Conservation (phyloP, 2,329 filamentous ascomycete genomes). For the Claviceps purpurea region DNA sequence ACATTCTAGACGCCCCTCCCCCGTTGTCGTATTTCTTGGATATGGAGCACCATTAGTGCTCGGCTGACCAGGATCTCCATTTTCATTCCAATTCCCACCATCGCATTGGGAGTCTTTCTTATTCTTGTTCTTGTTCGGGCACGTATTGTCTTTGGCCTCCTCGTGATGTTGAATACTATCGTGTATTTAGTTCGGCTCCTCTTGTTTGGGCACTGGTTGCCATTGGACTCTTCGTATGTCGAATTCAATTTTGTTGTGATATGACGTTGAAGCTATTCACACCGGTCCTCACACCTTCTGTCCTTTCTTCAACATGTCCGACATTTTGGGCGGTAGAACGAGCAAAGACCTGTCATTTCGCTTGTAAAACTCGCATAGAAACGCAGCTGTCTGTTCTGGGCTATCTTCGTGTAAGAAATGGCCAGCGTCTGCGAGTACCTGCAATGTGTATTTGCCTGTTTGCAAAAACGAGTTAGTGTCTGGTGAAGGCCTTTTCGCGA, state of each 20-base stretch:
- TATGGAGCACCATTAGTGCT: no score
- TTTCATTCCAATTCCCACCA: no score
- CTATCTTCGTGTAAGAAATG: conserved; percentile 96
- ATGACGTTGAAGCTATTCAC: not conserved
- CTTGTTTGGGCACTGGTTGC: no score
- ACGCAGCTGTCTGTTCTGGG: conserved; percentile 74
- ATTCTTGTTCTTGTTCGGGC: no score
- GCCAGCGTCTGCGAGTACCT: conserved; percentile 87
- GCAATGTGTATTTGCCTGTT: conserved; percentile 79
- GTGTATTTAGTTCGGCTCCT: no score
- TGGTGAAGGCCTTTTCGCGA: conserved; percentile 5
- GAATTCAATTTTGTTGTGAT: not conserved
- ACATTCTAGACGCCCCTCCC: no score
- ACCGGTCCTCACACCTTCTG: conserved; percentile 35
- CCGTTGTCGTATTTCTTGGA: no score
- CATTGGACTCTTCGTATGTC: not conserved
- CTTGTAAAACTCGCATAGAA: conserved; percentile 81
- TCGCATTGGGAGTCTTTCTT: no score
- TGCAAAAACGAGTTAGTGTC: no score
- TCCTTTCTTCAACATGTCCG: conserved; percentile 52
- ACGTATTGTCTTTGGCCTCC: no score
- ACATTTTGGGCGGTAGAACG: conserved; percentile 85
- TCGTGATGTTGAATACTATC: no score
- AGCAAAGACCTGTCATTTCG: conserved; percentile 77
- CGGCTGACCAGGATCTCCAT: no score